Evolutionary conservation across 805 yeast species (phyloP), one percentile per base, ranked within the genome.

Genomic region (Hanseniaspora opuntiae): DNA sequence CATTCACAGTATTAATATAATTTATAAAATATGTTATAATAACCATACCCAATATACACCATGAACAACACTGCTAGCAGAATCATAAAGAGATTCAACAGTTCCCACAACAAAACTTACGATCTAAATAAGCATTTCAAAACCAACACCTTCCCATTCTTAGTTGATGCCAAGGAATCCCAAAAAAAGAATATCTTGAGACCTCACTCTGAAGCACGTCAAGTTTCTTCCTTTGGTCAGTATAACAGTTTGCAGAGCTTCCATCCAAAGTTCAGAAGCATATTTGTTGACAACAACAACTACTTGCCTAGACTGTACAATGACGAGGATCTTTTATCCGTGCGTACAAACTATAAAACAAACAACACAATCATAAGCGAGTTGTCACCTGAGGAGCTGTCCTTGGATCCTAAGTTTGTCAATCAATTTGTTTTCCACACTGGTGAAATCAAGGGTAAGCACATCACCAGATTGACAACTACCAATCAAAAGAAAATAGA

Each of bases 391-490:
- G 36, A 50, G 14, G 53, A 50, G 17, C 10, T 50, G 6, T 42
- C 46, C 4, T 25, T 38, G 4, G 53, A 50, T 30, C 42, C 46
- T 11, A 9, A 17, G 7, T 50, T 50, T 44, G 19, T 50, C 7
- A 35, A 38, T 16, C 47, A 50, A 36, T 50, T 50, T 28, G 33
- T 50, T 12, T 50, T 45, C 25, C 42, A 42, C 7, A 35, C 48
- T 7, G 53, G 53, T 50, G 53, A 50, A 50, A 50, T 50, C 22
- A 50, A 50, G 19, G 35, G 47, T n/a, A 36, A 33, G 25, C 37
- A 35, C 19, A 42, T 50, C 4, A 50, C 47, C 19, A 42, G 45
- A 22, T 35, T 50, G 12, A 36, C 47, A 11, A 36, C 20, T 7
- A 39, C 37, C n/a, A 50, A 50, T 16, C 53, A 50, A 19, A 32